Evolutionary conservation across 179 eudicot species (phyloP).

Genomic region (Actinidia arguta): DNA sequence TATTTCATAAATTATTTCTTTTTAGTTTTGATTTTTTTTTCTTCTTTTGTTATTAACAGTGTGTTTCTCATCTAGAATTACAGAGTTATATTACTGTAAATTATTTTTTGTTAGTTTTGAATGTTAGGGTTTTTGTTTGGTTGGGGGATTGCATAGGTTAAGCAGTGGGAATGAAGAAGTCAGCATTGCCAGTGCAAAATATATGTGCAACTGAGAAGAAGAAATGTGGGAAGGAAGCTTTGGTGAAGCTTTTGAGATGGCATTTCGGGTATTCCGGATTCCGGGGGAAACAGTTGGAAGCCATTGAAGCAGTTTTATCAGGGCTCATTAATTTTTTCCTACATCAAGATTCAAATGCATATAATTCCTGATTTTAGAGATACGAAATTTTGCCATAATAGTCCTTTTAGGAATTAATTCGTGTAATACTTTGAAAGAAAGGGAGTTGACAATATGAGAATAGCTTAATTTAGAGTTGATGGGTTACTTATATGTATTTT

Average conservation of each 20-base stretch:
- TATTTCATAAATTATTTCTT: too few relatives aligned
- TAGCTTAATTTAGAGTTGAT: too few relatives aligned
- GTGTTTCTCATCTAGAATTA: not conserved
- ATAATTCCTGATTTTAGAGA: not conserved
- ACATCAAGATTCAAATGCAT: not conserved
- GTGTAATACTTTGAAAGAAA: too few relatives aligned
- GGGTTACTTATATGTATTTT: too few relatives aligned
- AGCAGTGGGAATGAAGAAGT: constrained; percentile 62
- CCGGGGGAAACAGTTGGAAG: constrained; percentile 91
- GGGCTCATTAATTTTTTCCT: constrained; percentile 39
- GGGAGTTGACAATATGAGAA: too few relatives aligned
- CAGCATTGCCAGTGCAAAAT: constrained; percentile 65
- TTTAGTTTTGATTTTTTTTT: too few relatives aligned
- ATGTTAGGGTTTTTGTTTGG: not conserved
- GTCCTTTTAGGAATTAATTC: not conserved
- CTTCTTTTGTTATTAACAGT: not conserved
- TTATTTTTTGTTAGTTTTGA: not conserved
- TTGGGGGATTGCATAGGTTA: not conserved
- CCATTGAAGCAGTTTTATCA: constrained; percentile 91
- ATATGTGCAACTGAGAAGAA: constrained; percentile 53
- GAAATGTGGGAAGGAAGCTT: constrained; percentile 62
- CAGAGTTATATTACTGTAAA: not conserved
- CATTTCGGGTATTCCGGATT: constrained; percentile 92
- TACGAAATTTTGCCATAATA: constrained; percentile 3
- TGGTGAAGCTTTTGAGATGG: constrained; percentile 91